phyloP scores from a whole-genome alignment of 2,329 filamentous ascomycete species.

The Venturia aucupariae region DNA sequence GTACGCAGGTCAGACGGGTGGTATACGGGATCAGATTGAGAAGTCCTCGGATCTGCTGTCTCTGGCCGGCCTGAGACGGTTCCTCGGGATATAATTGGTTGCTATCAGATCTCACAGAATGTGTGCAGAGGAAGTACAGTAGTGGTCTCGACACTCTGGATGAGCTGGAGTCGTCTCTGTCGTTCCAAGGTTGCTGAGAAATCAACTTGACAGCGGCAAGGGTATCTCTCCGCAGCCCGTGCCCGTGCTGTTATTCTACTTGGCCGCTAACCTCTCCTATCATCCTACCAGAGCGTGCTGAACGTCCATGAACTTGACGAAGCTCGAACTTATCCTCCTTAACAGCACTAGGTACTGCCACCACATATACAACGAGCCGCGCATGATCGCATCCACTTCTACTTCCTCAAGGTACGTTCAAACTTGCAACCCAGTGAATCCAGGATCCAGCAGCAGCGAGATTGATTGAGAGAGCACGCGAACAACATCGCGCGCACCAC shows the following conservation, averaged over 20 bases:
- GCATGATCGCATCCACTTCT: background rate
- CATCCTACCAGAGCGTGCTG: too few relatives aligned
- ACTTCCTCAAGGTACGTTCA: background rate
- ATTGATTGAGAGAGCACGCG: background rate
- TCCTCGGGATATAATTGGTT: background rate
- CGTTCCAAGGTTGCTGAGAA: background rate
- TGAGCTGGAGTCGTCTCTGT: background rate
- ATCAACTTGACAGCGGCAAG: background rate
- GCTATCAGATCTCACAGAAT: background rate
- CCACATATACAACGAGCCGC: background rate
- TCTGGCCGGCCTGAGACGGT: background rate
- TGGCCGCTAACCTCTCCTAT: background rate
- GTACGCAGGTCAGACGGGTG: background rate
- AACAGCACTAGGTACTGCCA: background rate
- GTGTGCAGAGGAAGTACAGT: background rate
- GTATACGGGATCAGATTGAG: background rate
- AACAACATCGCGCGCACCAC: background rate
- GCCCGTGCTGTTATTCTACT: too few relatives aligned
- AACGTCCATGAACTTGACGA: too few relatives aligned
- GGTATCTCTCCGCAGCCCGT: background rate
- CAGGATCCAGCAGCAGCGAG: conserved; percentile 1
- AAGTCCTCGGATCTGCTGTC: background rate
- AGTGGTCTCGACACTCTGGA: background rate
- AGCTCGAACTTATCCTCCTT: background rate
- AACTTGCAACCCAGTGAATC: background rate